phyloP scores from a whole-genome alignment of 2,329 filamentous ascomycete genomes.

The Phyllosticta citrichinensis region DNA sequence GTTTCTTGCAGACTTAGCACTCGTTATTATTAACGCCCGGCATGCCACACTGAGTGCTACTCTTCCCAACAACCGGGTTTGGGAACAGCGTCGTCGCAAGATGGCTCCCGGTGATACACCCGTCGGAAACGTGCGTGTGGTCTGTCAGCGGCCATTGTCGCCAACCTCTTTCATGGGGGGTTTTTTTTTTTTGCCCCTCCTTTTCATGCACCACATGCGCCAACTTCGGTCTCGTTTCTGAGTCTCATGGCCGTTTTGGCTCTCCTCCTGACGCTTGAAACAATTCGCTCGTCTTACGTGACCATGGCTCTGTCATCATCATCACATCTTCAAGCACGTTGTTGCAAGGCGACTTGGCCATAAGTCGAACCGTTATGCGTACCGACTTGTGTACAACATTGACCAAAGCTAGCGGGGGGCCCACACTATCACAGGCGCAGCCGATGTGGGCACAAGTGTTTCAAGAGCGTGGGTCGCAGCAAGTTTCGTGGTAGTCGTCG shows the following conservation, averaged over 20 bases:
- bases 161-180: neutral
- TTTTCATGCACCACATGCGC: too few species aligned
- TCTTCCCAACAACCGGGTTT: neutral
- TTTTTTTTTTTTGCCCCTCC: neutral
- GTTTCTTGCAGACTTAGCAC: neutral
- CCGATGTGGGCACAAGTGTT: neutral
- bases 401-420: too few species aligned
- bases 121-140: neutral
- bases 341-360: neutral
- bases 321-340: neutral
- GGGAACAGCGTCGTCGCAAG: neutral
- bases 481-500: neutral
- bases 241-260: neutral
- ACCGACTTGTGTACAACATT: neutral
- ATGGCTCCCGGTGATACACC: neutral
- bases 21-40: neutral
- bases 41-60: neutral
- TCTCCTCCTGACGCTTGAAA: neutral
- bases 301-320: neutral
- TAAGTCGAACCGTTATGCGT: neutral
- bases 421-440: neutral
- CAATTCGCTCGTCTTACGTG: neutral
- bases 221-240: too few species aligned
- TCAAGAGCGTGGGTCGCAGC: neutral
- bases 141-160: neutral